Evolutionary conservation across 306 rosid species (phyloP).

Genomic region (Hippophae rhamnoides): DNA sequence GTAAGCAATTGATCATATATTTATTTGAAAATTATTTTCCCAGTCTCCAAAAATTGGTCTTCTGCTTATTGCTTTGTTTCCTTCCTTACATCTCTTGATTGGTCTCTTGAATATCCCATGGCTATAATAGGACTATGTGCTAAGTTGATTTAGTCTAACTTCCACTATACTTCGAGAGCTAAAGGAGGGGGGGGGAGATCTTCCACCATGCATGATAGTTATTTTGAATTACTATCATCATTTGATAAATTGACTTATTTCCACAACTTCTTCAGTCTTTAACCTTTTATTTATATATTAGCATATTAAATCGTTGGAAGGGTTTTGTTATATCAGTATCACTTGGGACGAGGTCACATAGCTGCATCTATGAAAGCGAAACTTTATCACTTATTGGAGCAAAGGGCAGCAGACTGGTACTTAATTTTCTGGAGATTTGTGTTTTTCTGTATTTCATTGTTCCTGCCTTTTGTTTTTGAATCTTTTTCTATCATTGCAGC

Average conservation of each 20-base stretch:
- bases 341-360: slow-evolving; percentile 88
- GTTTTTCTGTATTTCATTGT: background rate
- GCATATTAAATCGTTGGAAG: slow-evolving; percentile 9
- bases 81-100: no score
- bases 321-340: slow-evolving; percentile 43
- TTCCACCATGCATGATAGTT: no score
- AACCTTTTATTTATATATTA: background rate
- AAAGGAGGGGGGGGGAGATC: no score
- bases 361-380: slow-evolving; percentile 73
- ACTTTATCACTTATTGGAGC: slow-evolving; percentile 69
- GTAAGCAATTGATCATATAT: background rate
- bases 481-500: slow-evolving; percentile 31
- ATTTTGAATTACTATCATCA: no score
- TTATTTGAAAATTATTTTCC: background rate
- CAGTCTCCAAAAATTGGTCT: background rate
- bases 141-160: background rate
- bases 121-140: background rate
- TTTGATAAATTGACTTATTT: background rate
- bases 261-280: background rate
- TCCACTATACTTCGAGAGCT: no score
- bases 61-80: no score
- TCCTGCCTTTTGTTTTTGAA: slow-evolving; percentile 9
- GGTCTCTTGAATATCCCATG: no score
- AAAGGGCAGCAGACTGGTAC: slow-evolving; percentile 79
- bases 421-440: slow-evolving; percentile 2